Base-by-base conservation (phyloP, 495 filamentous ascomycete genomes). In the Neurospora sp. region DNA sequence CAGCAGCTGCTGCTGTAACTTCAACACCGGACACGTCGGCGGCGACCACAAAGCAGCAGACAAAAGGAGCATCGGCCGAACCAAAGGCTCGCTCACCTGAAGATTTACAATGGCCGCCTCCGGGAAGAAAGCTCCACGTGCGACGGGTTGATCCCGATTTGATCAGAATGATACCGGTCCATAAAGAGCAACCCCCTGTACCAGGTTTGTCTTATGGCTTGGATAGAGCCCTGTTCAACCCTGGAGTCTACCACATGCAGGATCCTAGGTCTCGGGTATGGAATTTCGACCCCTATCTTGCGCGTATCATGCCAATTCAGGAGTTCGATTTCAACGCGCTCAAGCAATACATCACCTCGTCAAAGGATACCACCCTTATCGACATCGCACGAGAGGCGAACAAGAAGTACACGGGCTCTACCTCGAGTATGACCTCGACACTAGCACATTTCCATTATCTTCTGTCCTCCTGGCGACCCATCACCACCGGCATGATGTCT, bases 211-310 rank as follows among this genome's bases (percentile, higher is more conserved):
- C 90, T 2, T 92, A 96, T 79, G 93, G 90, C 12, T 86, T 99
- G 2, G 93, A 98, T 69, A 87, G 96, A 48, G 96, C 96, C 42
- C 83, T 99, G 5, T 99, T 99, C 86, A 99, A 98, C 80, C 93
- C 94, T 4, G 95, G 96, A 22, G 91, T 97, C 39, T 97, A 97
- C 78, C 89, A 92, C 40, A 88, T 99, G 39, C 94, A 95, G 77
- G 96, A 98, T 78, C 91, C 92, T 31, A 87, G 93, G 70, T 94
- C 96, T 42, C 87, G 89, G 12, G 93, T 97, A 45, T 98, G 87
- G 84, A 98, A 98, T 78, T 98, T 98, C 78, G 94, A 98, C 77
- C 96, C 96, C 1, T 97, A 97, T 78, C 87, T 98, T 35, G 89
- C 93, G 69, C 87, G 87, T 70, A 95, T 98, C 78, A 97, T 97